Evolutionary conservation across 78 protist species (phyloP).

Genomic region (Trichosphaerium sp.): DNA sequence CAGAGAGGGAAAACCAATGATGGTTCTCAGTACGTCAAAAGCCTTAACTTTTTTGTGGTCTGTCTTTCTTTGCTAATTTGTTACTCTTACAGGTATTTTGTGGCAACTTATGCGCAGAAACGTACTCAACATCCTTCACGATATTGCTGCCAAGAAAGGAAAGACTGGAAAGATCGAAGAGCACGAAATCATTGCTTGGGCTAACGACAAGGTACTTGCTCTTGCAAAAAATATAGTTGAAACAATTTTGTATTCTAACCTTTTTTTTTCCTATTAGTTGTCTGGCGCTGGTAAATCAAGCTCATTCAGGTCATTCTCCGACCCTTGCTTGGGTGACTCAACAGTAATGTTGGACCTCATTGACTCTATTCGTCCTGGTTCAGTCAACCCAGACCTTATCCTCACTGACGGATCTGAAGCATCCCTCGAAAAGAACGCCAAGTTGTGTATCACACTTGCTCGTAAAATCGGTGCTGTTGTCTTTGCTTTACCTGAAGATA

Average conservation of each 20-base stretch:
- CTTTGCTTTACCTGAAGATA: slow-evolving; percentile 83
- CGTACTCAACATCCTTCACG: slow-evolving; percentile 6
- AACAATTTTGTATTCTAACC: too few species aligned
- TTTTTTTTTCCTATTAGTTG: not conserved
- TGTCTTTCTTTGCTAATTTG: too few species aligned
- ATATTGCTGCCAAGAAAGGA: not conserved
- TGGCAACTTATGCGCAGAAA: slow-evolving; percentile 25
- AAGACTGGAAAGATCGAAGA: not conserved
- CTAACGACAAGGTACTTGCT: slow-evolving; percentile 7
- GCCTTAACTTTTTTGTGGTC: too few species aligned
- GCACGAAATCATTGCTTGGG: slow-evolving; percentile 10
- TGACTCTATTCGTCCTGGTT: slow-evolving; percentile 8
- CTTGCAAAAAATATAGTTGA: too few species aligned
- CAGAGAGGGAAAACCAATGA: slow-evolving; percentile 28
- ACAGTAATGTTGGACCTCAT: slow-evolving; percentile 18
- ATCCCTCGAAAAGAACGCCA: slow-evolving; percentile 3
- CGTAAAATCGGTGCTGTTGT: slow-evolving; percentile 82
- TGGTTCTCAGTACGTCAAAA: slow-evolving; percentile 13
- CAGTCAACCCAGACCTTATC: slow-evolving; percentile 18
- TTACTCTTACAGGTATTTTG: slow-evolving; percentile 1
- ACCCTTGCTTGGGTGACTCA: not conserved
- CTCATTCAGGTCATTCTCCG: slow-evolving; percentile 11
- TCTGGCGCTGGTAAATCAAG: not conserved
- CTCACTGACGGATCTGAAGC: not conserved
- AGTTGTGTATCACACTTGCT: slow-evolving; percentile 35